Conservation (phyloP, 768 basidiomycete genomes). For the Austroboletus eburneus region DNA sequence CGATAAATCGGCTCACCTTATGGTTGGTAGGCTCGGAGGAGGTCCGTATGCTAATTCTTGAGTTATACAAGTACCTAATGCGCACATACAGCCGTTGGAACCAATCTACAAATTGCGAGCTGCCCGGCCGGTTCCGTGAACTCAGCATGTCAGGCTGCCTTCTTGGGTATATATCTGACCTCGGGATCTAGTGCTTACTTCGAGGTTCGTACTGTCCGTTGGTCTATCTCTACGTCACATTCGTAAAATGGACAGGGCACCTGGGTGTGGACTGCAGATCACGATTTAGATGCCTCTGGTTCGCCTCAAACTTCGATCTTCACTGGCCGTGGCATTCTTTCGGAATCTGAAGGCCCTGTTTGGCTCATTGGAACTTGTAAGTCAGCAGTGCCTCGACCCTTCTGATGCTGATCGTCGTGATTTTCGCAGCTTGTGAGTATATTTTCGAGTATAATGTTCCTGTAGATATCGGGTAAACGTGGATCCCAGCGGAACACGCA, state of each 20-base stretch:
- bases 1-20: not conserved
- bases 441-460: not conserved
- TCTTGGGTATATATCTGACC: constrained; percentile 61
- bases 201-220: constrained; percentile 40
- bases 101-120: constrained; percentile 41
- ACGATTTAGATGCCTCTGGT: constrained; percentile 50
- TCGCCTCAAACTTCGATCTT: constrained; percentile 51
- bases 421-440: constrained; percentile 19
- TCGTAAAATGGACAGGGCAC: constrained; percentile 42
- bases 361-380: constrained; percentile 70
- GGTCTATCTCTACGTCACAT: not conserved
- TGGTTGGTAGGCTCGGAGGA: constrained; percentile 24
- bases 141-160: constrained; percentile 55
- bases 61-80: not conserved
- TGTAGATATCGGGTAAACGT: not conserved
- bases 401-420: not conserved
- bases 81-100: constrained; percentile 41
- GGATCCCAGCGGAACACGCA: constrained; percentile 40
- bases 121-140: constrained; percentile 43
- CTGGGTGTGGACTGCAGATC: constrained; percentile 83
- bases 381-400: not conserved
- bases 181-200: constrained; percentile 51
- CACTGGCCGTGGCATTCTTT: constrained; percentile 68
- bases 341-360: constrained; percentile 72
- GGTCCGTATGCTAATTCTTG: constrained; percentile 6